Base-by-base conservation (phyloP, 208 protist species). In the Wallacemonas sp. region DNA sequence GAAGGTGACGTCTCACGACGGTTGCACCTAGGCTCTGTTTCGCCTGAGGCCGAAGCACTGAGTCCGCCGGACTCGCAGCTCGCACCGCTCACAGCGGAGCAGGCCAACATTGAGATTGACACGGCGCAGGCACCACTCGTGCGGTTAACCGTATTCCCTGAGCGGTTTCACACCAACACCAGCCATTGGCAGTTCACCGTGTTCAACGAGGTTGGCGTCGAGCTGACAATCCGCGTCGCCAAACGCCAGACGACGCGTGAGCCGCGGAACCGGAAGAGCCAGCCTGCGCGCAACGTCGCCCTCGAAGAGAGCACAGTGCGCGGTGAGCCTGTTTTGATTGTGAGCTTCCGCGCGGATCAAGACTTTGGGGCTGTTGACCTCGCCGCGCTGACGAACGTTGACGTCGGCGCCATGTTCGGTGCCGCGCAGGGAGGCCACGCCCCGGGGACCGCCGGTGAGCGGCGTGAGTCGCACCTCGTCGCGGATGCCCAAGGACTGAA, bases 131-230 rank as follows among this genome's bases (percentile, higher is more conserved):
- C 34, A 10, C 44, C 26, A 17, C 9, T 63, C 19, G 32, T 63
- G 3, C 32, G 3, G 9, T 33, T 62, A 3, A 9, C 39, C 8
- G 41, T 71, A 19, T 62, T 53, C 24, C 52, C 65, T 3, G 12
- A n/a, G 6, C 55, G 39, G 12, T 63, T 13, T 9, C 8, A 22
- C 8, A 46, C 36, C 39, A 71, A 71, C 45, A 34, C 32, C 8
- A 44, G 62, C 65, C 45, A 37, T n/a, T 6, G n/a, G 15, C 3
- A 52, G 12, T 19, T 53, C 21, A 46, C 41, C 54, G 37, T 71
- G 4, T 41, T 63, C 19, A 42, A 61, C 29, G 55, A 62, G n/a
- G 63, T 71, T 48, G 65, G 65, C 29, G 54, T 63, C 3, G 10
- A 41, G 12, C 10, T 71, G 30, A 45, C 22, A 19, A 46, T 71